phyloP scores from a whole-genome alignment of 2,329 filamentous ascomycete genomes.

The Alternaria arborescens region DNA sequence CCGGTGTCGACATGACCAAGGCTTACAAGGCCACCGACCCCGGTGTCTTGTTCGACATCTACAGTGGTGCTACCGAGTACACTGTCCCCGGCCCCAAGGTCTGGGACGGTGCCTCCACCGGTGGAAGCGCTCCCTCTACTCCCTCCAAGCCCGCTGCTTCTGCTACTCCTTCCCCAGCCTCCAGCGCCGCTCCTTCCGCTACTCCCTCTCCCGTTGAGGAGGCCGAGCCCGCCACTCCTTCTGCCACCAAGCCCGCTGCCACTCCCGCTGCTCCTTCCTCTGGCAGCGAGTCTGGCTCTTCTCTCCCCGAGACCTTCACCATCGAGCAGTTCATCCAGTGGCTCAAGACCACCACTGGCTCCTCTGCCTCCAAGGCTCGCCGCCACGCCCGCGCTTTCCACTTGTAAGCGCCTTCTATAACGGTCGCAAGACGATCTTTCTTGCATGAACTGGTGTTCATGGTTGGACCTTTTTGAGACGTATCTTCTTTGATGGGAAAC shows the following conservation, averaged over 20 bases:
- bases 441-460: slow-evolving; percentile 21
- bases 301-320: slow-evolving; percentile 42
- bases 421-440: background rate
- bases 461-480: slow-evolving; percentile 17
- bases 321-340: slow-evolving; percentile 41
- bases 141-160: slow-evolving; percentile 14
- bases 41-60: slow-evolving; percentile 54
- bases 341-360: slow-evolving; percentile 36
- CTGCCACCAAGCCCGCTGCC: slow-evolving; percentile 10
- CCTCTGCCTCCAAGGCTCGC: slow-evolving; percentile 30
- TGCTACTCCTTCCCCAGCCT: slow-evolving; percentile 10
- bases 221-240: slow-evolving; percentile 15
- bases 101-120: slow-evolving; percentile 39
- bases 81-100: slow-evolving; percentile 52
- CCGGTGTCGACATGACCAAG: slow-evolving; percentile 57
- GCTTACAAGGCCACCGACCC: slow-evolving; percentile 52
- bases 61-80: slow-evolving; percentile 46
- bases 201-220: slow-evolving; percentile 14
- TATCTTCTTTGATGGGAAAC: slow-evolving; percentile 19
- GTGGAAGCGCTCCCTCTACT: slow-evolving; percentile 21
- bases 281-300: slow-evolving; percentile 25
- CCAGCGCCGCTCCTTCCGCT: slow-evolving; percentile 18
- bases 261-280: slow-evolving; percentile 20
- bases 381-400: slow-evolving; percentile 51
- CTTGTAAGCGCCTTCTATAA: slow-evolving; percentile 40